A percentile compares a stretch with the other conserved stretches of the same genome.
These are phyloP conservation scores for Coemansia sp. DNA, from an alignment of 192 early-diverging fungal species.

Conservation along the genomic window DNA sequence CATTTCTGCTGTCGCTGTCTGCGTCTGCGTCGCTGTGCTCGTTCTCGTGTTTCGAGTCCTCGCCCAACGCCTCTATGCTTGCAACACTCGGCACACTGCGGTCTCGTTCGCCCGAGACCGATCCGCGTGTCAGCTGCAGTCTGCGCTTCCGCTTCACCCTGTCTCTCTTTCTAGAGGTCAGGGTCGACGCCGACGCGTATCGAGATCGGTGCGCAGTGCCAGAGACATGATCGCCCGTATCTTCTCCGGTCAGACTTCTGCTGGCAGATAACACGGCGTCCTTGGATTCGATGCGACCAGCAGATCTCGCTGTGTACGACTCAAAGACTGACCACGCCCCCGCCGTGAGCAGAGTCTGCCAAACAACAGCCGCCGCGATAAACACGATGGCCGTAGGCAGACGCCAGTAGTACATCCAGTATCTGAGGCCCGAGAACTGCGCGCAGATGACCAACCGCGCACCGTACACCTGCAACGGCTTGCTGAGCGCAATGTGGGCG, in stretches of 20 bases:
- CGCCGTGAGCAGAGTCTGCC: slow-evolving; percentile 50
- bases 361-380: slow-evolving; percentile 56
- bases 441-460: slow-evolving; percentile 54
- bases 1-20: background rate
- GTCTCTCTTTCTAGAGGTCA: background rate
- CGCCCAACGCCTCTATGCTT: background rate
- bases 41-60: background rate
- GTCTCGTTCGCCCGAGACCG: background rate
- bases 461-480: slow-evolving; percentile 59
- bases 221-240: background rate
- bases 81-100: background rate
- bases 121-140: background rate
- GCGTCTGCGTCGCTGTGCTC: background rate
- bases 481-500: slow-evolving; percentile 56
- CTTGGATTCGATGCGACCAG: background rate
- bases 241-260: background rate
- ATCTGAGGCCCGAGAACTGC: slow-evolving; percentile 68
- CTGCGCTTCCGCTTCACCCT: background rate
- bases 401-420: slow-evolving; percentile 77
- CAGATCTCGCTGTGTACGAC: slow-evolving; percentile 16
- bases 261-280: background rate
- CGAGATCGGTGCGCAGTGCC: background rate
- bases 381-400: slow-evolving; percentile 62
- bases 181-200: background rate
- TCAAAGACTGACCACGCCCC: slow-evolving; percentile 52